Percentiles rank a stretch among this genome's conserved stretches.
Conservation (phyloP, 345 rosid species). For the Excoecaria agallocha region DNA sequence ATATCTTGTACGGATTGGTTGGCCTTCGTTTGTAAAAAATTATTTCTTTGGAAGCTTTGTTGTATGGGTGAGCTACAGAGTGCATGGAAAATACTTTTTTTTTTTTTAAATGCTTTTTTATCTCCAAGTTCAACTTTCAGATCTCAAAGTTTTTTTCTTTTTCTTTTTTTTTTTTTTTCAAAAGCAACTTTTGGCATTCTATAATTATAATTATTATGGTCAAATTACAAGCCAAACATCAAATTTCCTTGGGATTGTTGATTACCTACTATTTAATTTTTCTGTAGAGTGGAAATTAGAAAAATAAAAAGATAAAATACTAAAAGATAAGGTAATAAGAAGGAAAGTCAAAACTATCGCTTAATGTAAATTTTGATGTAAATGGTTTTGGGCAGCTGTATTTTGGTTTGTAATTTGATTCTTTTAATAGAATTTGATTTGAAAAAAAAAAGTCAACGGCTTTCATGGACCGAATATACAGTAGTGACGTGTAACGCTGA, state of each 20-base stretch:
- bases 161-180: neutral
- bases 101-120: neutral
- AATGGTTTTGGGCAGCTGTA: too few relatives aligned
- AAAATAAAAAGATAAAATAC: too few relatives aligned
- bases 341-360: too few relatives aligned
- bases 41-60: neutral
- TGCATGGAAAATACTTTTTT: neutral
- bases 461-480: neutral
- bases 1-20: conserved; percentile 8
- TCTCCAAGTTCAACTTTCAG: conserved; percentile 1
- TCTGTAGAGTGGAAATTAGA: too few relatives aligned
- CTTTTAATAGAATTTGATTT: too few relatives aligned
- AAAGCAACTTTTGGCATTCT: too few relatives aligned
- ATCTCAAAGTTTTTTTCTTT: neutral
- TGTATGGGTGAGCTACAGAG: neutral
- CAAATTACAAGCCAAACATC: too few relatives aligned
- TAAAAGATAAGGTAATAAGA: too few relatives aligned
- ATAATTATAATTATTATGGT: too few relatives aligned
- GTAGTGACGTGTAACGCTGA: neutral
- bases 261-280: neutral
- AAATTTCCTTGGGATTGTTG: neutral
- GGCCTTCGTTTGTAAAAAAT: neutral
- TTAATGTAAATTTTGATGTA: too few relatives aligned
- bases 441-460: neutral
- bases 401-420: too few relatives aligned